Percentiles rank a stretch among this genome's conserved stretches.
These are phyloP conservation scores for Tolypocladium inflatum DNA, from an alignment of 2,329 filamentous ascomycete genomes.

Conservation along the genomic window DNA sequence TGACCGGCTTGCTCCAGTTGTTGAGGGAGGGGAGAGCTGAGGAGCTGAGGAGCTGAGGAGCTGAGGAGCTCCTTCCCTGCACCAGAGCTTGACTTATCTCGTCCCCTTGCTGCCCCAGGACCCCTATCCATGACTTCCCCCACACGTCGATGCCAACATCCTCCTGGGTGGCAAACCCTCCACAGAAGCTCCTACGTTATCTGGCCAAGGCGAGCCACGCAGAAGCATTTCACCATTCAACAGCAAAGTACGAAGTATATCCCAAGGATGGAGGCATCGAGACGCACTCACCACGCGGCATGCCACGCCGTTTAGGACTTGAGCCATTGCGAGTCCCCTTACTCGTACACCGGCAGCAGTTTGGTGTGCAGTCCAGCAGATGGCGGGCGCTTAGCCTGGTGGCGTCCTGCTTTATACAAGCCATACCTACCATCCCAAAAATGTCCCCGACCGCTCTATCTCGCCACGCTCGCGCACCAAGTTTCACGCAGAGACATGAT, in stretches of 20 bases:
- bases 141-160: not conserved
- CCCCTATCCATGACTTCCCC: too few species aligned
- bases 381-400: not conserved
- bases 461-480: not conserved
- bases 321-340: not conserved
- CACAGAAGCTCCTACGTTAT: not conserved
- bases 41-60: too few species aligned
- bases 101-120: too few species aligned
- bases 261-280: not conserved
- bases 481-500: not conserved
- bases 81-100: too few species aligned
- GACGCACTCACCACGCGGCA: not conserved
- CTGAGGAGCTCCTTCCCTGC: too few species aligned
- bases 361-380: too few species aligned
- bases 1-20: too few species aligned
- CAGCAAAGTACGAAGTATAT: too few species aligned
- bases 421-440: not conserved
- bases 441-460: not conserved
- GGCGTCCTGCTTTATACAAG: not conserved
- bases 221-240: not conserved
- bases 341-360: not conserved
- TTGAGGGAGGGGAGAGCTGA: too few species aligned
- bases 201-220: not conserved
- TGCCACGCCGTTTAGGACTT: not conserved
- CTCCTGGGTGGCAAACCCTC: not conserved